Evolutionary conservation across 345 rosid genomes (phyloP), one percentile per base, ranked within the genome.

Genomic region (Punica granatum): DNA sequence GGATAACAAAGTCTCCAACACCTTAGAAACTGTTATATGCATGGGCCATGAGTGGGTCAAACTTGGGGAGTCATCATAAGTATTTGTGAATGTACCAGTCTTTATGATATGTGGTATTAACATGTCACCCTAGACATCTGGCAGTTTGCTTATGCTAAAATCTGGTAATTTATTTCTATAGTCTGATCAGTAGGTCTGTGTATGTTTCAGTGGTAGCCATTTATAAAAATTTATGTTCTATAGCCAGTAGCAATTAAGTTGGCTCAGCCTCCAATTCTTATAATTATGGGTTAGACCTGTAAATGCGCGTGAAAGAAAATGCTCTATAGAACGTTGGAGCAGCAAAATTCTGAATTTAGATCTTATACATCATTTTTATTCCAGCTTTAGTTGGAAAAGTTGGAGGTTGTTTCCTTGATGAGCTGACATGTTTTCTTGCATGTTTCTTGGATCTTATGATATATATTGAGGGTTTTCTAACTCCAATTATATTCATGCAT

Each of bases 401-500:
- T 1, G 34, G 25, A 8, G 34, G n/a, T 30, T 28, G 2, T 23
- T 23, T 56, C 34, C 1, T 56, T 56, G 33, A 28, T 37, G 61
- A 56, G 26, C 34, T 7, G 60, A 23, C 32, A 54, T 49, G 41
- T 5, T 30, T 56, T 56, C 28, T 28, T 25, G 18, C 19, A 30
- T 7, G 1, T 26, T 56, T 25, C 2, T 51, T n/a, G 42, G 42
- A 51, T n/a, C 8, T 49, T 23, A 6, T 2, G 16, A 33, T 7
- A 56, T 30, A 18, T 28, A 15, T 33, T 56, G 1, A 4, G 48
- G 18, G 21, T 60, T 60, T 70, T 67, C 54, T 23, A 23, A 48
- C 54, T 70, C 74, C 71, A 67, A 49, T 58, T 51, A 10, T 32
- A 48, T 36, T 51, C 14, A 35, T 12, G 36, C 39, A 68, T 69